These are phyloP conservation scores for Arthonia radiata DNA, from an alignment of 495 filamentous ascomycete species.

Conservation along the genomic window DNA sequence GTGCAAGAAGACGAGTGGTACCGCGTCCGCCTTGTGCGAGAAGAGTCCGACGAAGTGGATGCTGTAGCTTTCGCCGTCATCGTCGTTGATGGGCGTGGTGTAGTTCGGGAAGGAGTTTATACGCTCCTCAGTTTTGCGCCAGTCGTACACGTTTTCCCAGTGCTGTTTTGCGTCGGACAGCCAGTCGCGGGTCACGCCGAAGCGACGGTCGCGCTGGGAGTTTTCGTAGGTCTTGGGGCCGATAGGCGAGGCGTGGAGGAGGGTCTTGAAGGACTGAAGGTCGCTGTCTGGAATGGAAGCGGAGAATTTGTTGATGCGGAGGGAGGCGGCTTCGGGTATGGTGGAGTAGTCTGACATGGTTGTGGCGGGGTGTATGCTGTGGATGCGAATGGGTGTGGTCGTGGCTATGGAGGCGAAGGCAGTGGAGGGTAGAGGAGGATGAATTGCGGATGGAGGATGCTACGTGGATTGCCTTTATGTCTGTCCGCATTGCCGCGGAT, in stretches of 20 bases:
- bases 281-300: conserved; percentile 21
- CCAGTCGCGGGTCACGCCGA: conserved; percentile 33
- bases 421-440: no score
- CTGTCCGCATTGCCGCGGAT: no score
- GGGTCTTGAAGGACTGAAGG: conserved; percentile 21
- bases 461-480: no score
- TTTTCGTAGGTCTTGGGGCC: conserved; percentile 28
- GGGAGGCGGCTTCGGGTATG: no score
- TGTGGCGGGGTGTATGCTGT: no score
- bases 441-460: no score
- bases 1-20: conserved; percentile 34
- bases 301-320: no score
- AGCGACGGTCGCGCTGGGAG: conserved; percentile 18
- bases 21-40: conserved; percentile 29
- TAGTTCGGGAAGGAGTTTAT: conserved; percentile 44
- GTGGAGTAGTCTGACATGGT: no score
- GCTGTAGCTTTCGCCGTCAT: conserved; percentile 14
- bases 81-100: conserved; percentile 21
- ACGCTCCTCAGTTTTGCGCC: conserved; percentile 24
- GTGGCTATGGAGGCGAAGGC: no score
- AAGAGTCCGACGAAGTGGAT: conserved; percentile 42
- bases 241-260: conserved; percentile 25
- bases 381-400: no score
- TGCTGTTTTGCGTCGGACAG: conserved; percentile 23
- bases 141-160: conserved; percentile 25